Evolutionary conservation across 495 filamentous ascomycete genomes (phyloP), one percentile per base, ranked within the genome.

Genomic region (Lichina pygmaea): DNA sequence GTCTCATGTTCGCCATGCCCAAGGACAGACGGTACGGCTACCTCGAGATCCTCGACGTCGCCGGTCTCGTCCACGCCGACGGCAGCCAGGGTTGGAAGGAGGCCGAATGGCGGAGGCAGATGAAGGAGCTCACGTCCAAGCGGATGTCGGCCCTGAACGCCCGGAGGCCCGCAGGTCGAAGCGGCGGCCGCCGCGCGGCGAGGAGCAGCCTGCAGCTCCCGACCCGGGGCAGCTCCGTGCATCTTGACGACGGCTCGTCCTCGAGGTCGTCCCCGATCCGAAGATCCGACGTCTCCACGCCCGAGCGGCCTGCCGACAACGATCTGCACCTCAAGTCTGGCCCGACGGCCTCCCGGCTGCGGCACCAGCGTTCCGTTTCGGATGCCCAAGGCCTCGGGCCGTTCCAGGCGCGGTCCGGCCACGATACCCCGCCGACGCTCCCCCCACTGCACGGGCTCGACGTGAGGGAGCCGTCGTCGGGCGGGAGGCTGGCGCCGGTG

Each of bases 1-100:
- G 89, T 48, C 66, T 99, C 52, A 99, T 99, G 89, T 95, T 99
- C 61, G 91, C 84, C 0, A 86, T 99, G 75, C 91, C 89, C 0
- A 79, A 77, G 52, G 72, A 91, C 47, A 73, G 73, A 38, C 71
- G 78, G 46, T 93, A 93, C 55, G 86, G 89, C 0, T 95, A 95
- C 56, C 59, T 95, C 16, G 91, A 95, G 51, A 69, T 86, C 32
- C 52, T 81, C 36, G 89, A 99, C 58, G 81, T 95, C 8, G 73
- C 73, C 11, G 66, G 63, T 44, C 60, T 95, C 33, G 81, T 95
- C 48, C 64, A 79, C 49, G 76, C 73, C 5, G 67, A 81, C 7
- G 84, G 80, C 7, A 89, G 77, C 57, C 58, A 71, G 31, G 66
- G 57, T n/a, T 93, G 85, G 81, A 75, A 62, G 37, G 91, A 94